Evolutionary conservation across 495 filamentous ascomycete genomes (phyloP), one percentile per base, ranked within the genome.

Genomic region (Aspergillus egyptiacus): DNA sequence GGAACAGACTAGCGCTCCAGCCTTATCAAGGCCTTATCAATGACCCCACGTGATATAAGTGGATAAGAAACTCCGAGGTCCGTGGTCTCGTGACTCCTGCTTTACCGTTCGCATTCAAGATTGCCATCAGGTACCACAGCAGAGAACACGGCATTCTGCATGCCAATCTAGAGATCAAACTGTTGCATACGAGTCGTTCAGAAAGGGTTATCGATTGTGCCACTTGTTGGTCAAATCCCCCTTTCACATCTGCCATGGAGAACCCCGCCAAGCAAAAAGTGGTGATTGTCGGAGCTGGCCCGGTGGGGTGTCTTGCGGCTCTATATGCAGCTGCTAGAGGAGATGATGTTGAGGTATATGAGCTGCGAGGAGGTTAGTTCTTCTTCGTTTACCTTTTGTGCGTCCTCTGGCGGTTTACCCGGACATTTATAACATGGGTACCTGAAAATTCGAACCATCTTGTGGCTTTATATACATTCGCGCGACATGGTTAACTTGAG

Each of bases 331-430:
- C 90, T 1, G 76, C 82, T 51, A 73, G 89, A 59, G 91, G 88
- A 27, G 80, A 95, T 62, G 73, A 91, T 58, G 93, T 99, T 4
- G 89, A 96, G 61, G 75, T 99, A 48, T 99, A 97, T 67, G 93
- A 99, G 64, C 71, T 97, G 51, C 80, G 93, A 58, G 83, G 82
- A 71, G 91, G 91, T 96, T 74, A 63, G 86, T 68, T 35, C 14
- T 43, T 49, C 11, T 37, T 42, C 23, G 9, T 51, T 10, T 22
- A 34, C 18, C 19, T 22, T 50, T 39, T 47, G 5, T 13, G 39
- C n/a, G n/a, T n/a, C n/a, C n/a, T n/a, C n/a, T n/a, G n/a, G n/a
- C n/a, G n/a, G n/a, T n/a, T n/a, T n/a, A n/a, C n/a, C n/a, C n/a
- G n/a, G n/a, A 3, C 6, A 44, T 47, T 32, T n/a, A 4, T 15